Base-by-base conservation (phyloP, 345 rosid species). In the Reutealis trisperma region DNA sequence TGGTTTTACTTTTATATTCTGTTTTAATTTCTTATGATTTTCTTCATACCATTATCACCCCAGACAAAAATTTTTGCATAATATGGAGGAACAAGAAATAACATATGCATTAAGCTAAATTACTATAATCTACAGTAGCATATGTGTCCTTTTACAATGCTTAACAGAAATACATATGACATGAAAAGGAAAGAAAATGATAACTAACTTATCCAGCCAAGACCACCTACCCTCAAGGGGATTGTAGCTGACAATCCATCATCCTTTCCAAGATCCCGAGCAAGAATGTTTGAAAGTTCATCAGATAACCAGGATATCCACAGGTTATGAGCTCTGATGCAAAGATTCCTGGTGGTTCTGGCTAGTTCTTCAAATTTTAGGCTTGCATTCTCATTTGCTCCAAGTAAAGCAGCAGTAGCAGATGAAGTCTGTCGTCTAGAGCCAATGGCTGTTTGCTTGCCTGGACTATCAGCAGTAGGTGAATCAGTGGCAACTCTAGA, bases 281-380 rank as follows among this genome's bases (percentile, higher is more conserved):
- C 83, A 72, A 96, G 90, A 85, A 94, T 89, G 73, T 84, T 77
- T 70, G 97, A 94, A 70, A 96, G 93, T 87, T 90, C 95, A 82
- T 88, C 78, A 54, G 97, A 86, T 71, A 93, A 83, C 99, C 98
- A 94, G 62, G 87, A 85, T 83, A 94, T 94, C 99, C 99, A 94
- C 87, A 96, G 84, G 75, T 79, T 82, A 78, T 94, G 93, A 76
- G 99, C 99, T 88, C 84, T 91, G 75, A 92, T 87, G 87, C 93
- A 90, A 69, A 96, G 83, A 81, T 92, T 95, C 73, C 84, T 90
- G 59, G 84, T 88, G 60, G 79, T 84, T 84, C 51, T 83, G 72
- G 75, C 75, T 77, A 96, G 89, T 58, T 89, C 95, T 47, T 94
- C 92, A 65, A 91, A 89, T 72, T 90, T 91, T 0, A 91, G 95